Percentiles rank a stretch among this genome's conserved stretches.
These are phyloP conservation scores for Haplosporangium sp. DNA, from an alignment of 371 early-diverging fungal genomes.

Conservation along the genomic window DNA sequence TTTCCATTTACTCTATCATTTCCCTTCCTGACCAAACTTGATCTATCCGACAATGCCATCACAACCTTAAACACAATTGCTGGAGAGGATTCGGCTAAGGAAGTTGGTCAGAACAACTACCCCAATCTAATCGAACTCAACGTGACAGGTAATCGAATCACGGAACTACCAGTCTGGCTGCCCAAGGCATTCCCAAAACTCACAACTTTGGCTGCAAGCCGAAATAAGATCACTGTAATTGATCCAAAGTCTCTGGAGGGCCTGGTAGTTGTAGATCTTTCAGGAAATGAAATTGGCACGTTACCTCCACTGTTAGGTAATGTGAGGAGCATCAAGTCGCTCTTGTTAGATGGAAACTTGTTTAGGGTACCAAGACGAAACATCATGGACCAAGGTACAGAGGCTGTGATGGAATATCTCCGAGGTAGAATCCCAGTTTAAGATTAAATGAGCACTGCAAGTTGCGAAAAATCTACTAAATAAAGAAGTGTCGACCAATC, in stretches of 20 bases:
- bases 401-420: slow-evolving; percentile 68
- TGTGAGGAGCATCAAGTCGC: slow-evolving; percentile 59
- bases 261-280: slow-evolving; percentile 64
- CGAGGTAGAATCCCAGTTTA: slow-evolving; percentile 57
- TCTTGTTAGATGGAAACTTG: slow-evolving; percentile 72
- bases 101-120: slow-evolving; percentile 49
- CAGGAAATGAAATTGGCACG: slow-evolving; percentile 69
- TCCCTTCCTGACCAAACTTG: slow-evolving; percentile 58
- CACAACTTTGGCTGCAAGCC: slow-evolving; percentile 58
- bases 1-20: slow-evolving; percentile 60
- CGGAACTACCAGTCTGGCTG: slow-evolving; percentile 59
- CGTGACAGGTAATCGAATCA: slow-evolving; percentile 60
- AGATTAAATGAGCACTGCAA: no score
- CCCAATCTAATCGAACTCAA: slow-evolving; percentile 63
- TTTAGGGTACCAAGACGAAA: slow-evolving; percentile 76
- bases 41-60: slow-evolving; percentile 68
- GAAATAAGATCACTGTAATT: slow-evolving; percentile 66
- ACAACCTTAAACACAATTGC: slow-evolving; percentile 32
- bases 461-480: no score
- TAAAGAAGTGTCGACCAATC: no score
- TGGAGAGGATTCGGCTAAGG: not conserved
- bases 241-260: slow-evolving; percentile 60
- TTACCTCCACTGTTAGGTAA: slow-evolving; percentile 72
- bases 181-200: slow-evolving; percentile 62
- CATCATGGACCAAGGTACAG: slow-evolving; percentile 73